Conservation (phyloP, 345 rosid genomes). For the Hypericum perforatum region DNA sequence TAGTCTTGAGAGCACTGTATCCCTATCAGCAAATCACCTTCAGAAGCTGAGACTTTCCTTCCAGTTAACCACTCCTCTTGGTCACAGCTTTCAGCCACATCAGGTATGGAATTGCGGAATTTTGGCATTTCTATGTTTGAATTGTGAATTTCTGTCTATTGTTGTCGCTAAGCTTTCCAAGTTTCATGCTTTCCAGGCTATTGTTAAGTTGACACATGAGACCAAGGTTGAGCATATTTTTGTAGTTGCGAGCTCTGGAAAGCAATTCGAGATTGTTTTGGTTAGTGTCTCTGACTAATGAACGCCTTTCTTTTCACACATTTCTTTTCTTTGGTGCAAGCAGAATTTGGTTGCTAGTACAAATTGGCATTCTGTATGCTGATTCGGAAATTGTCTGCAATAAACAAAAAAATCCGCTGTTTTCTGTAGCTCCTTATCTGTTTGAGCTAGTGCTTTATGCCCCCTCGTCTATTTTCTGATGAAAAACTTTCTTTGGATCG, state of each 20-base stretch:
- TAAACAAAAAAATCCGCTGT: too few species aligned
- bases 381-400: too few species aligned
- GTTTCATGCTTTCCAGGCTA: slow-evolving; percentile 52
- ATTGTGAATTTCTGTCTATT: not conserved
- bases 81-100: slow-evolving; percentile 73
- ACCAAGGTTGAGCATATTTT: slow-evolving; percentile 74
- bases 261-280: slow-evolving; percentile 65
- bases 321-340: not conserved
- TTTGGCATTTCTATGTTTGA: slow-evolving; percentile 1
- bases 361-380: too few species aligned
- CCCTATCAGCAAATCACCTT: slow-evolving; percentile 89
- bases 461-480: too few species aligned
- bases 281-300: slow-evolving; percentile 40
- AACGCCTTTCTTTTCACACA: not conserved
- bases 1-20: slow-evolving; percentile 57
- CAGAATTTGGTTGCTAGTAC: not conserved
- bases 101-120: slow-evolving; percentile 46
- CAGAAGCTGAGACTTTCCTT: slow-evolving; percentile 81
- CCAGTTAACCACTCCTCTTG: slow-evolving; percentile 56
- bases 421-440: too few species aligned
- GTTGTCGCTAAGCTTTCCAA: slow-evolving; percentile 12
- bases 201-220: slow-evolving; percentile 84
- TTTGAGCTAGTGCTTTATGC: too few species aligned
- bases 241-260: slow-evolving; percentile 63
- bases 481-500: too few species aligned